Percentiles rank a stretch among this genome's conserved stretches.
These are phyloP conservation scores for Scolecobasidium constrictum DNA, from an alignment of 2,329 filamentous ascomycete species.

Conservation along the genomic window DNA sequence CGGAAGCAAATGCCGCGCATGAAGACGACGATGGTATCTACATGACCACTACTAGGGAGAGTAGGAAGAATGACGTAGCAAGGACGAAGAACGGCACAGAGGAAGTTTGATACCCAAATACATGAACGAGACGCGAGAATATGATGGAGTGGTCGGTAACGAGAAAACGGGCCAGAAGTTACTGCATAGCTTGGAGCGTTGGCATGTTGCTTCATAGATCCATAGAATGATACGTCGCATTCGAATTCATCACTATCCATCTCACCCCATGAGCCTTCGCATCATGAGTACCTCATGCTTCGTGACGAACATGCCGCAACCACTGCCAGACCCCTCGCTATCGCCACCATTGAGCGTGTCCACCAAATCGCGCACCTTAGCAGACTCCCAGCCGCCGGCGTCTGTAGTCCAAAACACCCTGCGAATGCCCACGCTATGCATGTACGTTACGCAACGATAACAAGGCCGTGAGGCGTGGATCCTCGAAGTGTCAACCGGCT, in stretches of 20 bases:
- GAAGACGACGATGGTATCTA: neutral
- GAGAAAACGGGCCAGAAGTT: no score
- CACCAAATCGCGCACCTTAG: conserved; percentile 39
- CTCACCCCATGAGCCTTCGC: conserved; percentile 22
- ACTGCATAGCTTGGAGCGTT: no score
- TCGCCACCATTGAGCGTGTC: conserved; percentile 30
- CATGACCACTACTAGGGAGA: neutral
- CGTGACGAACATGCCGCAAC: conserved; percentile 35
- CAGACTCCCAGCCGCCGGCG: conserved; percentile 38
- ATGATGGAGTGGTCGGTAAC: no score
- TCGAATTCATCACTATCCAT: no score
- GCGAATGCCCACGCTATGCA: conserved; percentile 41
- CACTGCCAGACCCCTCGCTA: conserved; percentile 13
- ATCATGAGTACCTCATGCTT: conserved; percentile 43
- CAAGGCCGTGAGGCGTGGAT: conserved; percentile 36
- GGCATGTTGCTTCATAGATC: no score
- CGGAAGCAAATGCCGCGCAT: neutral
- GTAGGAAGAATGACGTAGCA: neutral
- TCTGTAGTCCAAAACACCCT: conserved; percentile 43
- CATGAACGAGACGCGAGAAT: no score
- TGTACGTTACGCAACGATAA: conserved; percentile 41
- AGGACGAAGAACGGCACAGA: neutral
- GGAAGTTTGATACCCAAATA: no score
- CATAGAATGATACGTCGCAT: no score
- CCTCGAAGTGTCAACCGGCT: conserved; percentile 12